Conservation (phyloP, 176 grass and related monocot genomes). For the Bromus sterilis region DNA sequence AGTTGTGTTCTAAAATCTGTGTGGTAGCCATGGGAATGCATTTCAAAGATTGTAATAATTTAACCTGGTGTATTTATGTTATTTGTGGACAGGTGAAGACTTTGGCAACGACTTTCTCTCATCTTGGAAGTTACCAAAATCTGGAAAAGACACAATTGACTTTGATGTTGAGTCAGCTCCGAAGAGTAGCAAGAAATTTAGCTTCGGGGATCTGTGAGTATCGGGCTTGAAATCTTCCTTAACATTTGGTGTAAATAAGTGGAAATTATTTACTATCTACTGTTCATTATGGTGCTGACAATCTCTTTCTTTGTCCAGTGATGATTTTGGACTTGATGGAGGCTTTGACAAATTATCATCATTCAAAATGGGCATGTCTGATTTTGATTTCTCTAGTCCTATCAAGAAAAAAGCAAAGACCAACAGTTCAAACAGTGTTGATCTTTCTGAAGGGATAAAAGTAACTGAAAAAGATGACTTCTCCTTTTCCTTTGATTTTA, state of each 20-base stretch:
- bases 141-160: constrained; percentile 53
- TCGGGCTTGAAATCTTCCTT: background rate
- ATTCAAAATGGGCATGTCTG: constrained; percentile 83
- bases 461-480: constrained; percentile 61
- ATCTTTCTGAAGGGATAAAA: constrained; percentile 49
- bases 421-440: constrained; percentile 42
- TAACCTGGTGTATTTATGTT: constrained; percentile 11
- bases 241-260: constrained; percentile 12
- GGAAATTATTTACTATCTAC: background rate
- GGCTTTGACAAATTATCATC: constrained; percentile 80
- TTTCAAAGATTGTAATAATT: background rate
- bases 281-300: constrained; percentile 14
- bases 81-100: constrained; percentile 62
- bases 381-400: constrained; percentile 79
- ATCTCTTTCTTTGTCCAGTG: constrained; percentile 38
- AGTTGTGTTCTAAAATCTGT: background rate
- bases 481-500: constrained; percentile 89
- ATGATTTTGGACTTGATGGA: constrained; percentile 88
- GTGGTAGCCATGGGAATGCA: background rate
- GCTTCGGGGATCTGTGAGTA: constrained; percentile 81
- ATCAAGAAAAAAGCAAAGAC: constrained; percentile 58
- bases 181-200: constrained; percentile 63
- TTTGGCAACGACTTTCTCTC: constrained; percentile 87
- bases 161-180: constrained; percentile 66
- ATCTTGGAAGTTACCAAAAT: constrained; percentile 65